These are phyloP conservation scores for Coprinellus aureogranulatus DNA, from an alignment of 768 basidiomycete species.

Conservation along the genomic window DNA sequence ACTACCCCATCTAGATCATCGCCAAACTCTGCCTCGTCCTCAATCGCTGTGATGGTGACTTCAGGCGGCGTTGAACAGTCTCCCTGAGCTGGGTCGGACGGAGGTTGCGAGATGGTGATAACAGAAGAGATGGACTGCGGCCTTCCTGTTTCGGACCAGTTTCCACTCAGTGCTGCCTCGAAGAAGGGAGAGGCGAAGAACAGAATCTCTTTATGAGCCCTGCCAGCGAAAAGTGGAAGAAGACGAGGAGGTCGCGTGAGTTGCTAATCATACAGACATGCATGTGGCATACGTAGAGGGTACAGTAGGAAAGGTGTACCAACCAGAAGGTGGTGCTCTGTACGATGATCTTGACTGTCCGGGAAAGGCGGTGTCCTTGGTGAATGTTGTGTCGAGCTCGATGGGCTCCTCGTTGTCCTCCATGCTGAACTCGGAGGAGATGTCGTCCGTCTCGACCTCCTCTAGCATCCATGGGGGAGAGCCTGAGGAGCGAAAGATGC, in stretches of 20 bases:
- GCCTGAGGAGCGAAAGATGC: slow-evolving; percentile 78
- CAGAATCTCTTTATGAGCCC: slow-evolving; percentile 89
- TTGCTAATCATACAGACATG: background rate
- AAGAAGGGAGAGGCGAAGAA: slow-evolving; percentile 96
- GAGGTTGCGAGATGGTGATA: slow-evolving; percentile 80
- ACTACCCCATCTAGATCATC: slow-evolving; percentile 45
- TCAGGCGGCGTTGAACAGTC: slow-evolving; percentile 44
- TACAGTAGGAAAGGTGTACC: slow-evolving; percentile 23
- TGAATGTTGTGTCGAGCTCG: slow-evolving; percentile 80
- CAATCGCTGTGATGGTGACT: slow-evolving; percentile 60
- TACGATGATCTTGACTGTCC: slow-evolving; percentile 89
- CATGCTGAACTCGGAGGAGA: slow-evolving; percentile 65
- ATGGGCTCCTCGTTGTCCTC: slow-evolving; percentile 70
- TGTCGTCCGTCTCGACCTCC: slow-evolving; percentile 68
- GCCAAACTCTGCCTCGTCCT: slow-evolving; percentile 47
- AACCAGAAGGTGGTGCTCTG: slow-evolving; percentile 90
- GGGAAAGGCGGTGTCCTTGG: slow-evolving; percentile 61
- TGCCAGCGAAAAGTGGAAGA: slow-evolving; percentile 23
- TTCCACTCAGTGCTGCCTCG: slow-evolving; percentile 83
- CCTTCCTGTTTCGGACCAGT: slow-evolving; percentile 85
- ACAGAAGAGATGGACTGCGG: slow-evolving; percentile 78
- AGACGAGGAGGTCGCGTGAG: slow-evolving; percentile 4
- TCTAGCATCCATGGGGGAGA: slow-evolving; percentile 80
- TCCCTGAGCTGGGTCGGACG: slow-evolving; percentile 53
- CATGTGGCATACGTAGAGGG: background rate